Evolutionary conservation across 2,329 filamentous ascomycete species (phyloP).

Genomic region (Aspergillus sp.): DNA sequence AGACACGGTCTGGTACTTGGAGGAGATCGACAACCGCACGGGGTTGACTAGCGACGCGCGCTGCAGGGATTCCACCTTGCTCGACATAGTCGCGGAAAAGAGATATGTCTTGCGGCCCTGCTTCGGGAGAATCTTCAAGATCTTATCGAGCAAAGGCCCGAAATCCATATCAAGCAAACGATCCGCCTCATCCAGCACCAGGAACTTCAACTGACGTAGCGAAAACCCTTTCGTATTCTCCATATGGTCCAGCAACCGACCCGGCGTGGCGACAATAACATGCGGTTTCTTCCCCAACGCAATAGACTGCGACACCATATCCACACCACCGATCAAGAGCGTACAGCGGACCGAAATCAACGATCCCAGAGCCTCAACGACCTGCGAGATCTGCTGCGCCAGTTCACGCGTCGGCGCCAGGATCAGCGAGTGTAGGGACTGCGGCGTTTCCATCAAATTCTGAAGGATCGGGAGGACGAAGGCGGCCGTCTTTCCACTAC

Average conservation of each 20-base stretch:
- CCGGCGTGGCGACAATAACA: slow-evolving; percentile 88
- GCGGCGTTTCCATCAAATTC: slow-evolving; percentile 82
- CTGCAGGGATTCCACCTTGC: slow-evolving; percentile 89
- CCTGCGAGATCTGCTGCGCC: slow-evolving; percentile 84
- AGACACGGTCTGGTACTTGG: slow-evolving; percentile 87
- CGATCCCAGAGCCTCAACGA: slow-evolving; percentile 83
- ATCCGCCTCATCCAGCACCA: slow-evolving; percentile 96
- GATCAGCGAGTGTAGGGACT: slow-evolving; percentile 82
- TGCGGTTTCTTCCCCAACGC: slow-evolving; percentile 95
- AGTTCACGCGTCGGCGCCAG: slow-evolving; percentile 91
- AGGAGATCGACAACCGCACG: slow-evolving; percentile 75
- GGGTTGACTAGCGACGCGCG: slow-evolving; percentile 85
- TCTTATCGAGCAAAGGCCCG: slow-evolving; percentile 86
- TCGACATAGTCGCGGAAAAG: slow-evolving; percentile 92
- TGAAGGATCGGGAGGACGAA: slow-evolving; percentile 93
- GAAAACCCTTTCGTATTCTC: slow-evolving; percentile 98
- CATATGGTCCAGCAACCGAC: slow-evolving; percentile 83
- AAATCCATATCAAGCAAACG: slow-evolving; percentile 91
- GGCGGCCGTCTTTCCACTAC: slow-evolving; percentile 91
- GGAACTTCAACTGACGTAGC: slow-evolving; percentile 74
- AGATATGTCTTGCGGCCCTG: slow-evolving; percentile 68
- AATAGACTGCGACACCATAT: slow-evolving; percentile 91
- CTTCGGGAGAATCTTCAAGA: slow-evolving; percentile 83
- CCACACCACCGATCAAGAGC: slow-evolving; percentile 88
- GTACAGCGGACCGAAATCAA: slow-evolving; percentile 84